Base-by-base conservation (phyloP, 768 basidiomycete species). In the Phlebiopsis gigantea region DNA sequence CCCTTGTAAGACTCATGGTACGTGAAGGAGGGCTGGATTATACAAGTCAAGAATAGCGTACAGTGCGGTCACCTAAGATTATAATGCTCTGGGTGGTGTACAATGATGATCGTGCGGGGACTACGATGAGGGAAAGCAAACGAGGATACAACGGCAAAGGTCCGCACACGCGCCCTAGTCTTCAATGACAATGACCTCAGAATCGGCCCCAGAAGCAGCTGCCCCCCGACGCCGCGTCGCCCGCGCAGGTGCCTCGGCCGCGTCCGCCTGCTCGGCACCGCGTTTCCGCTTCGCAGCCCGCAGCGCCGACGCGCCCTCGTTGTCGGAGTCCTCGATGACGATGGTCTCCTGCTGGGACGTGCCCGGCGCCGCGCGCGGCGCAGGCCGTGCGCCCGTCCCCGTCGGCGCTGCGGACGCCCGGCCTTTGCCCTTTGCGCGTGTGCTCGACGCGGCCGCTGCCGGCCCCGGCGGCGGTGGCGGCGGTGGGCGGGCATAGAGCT, bases 401-500 rank as follows among this genome's bases (percentile, higher is more conserved):
- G 31, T 17, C 30, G 34, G 25, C 14, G 24, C 22, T 4, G 47
- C 47, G 19, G 59, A 3, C 42, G 31, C 56, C 6, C 41, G 28
- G 15, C 51, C 53, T 42, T 59, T 63, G 52, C 59, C 62, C 24
- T 62, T 63, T 26, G 34, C 54, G 19, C 46, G 48, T 17, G 53
- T 8, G 28, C 2, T 45, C 7, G 53, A 19, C 41, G 57, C 48
- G 6, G 58, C 39, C 14, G 44, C 17, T 10, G 62, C 17, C 7
- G 58, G 42, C 14, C 68, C 65, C 8, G 70, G 61, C 2, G 72
- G 65, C 6, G 71, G 63, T 1, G 76, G 67, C 30, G 73, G 71
- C 6, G 73, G 68, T 9, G 79, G 81, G n/a, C 68, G 74, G 0
- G 90, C 90, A 64, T 87, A 89, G 14, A 83, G 67, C 44, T 82